Conservation (phyloP, 768 basidiomycete genomes). For the Lanmaoa pseudosensibilis region DNA sequence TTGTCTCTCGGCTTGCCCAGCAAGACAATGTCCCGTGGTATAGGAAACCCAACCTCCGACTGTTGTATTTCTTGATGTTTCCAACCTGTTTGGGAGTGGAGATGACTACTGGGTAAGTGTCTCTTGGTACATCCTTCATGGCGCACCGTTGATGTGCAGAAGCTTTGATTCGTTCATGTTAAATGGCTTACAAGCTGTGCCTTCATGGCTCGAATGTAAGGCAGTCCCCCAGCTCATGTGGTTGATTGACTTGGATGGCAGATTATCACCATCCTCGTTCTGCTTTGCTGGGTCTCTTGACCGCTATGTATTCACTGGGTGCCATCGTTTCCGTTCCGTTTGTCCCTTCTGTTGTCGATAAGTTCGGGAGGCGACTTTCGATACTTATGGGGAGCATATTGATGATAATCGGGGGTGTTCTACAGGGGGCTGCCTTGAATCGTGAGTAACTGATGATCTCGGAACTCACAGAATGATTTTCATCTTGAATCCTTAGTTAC, state of each 20-base stretch:
- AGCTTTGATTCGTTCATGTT: constrained; percentile 50
- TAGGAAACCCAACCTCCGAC: constrained; percentile 53
- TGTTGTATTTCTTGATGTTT: constrained; percentile 54
- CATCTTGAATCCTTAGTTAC: neutral
- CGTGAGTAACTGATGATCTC: neutral
- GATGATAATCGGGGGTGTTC: constrained; percentile 3
- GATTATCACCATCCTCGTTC: constrained; percentile 58
- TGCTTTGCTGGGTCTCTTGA: constrained; percentile 54
- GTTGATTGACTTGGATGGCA: constrained; percentile 16
- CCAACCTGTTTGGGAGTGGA: constrained; percentile 31
- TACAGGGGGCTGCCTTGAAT: constrained; percentile 13
- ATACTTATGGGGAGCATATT: constrained; percentile 11
- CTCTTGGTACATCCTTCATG: neutral
- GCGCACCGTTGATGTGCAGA: neutral
- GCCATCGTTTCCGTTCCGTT: constrained; percentile 53
- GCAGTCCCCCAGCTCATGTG: neutral
- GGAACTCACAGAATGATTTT: neutral
- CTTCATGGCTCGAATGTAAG: constrained; percentile 55
- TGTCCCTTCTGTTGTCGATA: constrained; percentile 4
- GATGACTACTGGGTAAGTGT: constrained; percentile 11
- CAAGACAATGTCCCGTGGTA: constrained; percentile 61
- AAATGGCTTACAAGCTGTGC: constrained; percentile 60
- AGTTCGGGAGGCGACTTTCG: constrained; percentile 6
- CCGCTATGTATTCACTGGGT: constrained; percentile 59
- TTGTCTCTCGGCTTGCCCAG: constrained; percentile 13